Evolutionary conservation across 164 flowering plant species (phyloP).

Genomic region (Macadamia integrifolia): DNA sequence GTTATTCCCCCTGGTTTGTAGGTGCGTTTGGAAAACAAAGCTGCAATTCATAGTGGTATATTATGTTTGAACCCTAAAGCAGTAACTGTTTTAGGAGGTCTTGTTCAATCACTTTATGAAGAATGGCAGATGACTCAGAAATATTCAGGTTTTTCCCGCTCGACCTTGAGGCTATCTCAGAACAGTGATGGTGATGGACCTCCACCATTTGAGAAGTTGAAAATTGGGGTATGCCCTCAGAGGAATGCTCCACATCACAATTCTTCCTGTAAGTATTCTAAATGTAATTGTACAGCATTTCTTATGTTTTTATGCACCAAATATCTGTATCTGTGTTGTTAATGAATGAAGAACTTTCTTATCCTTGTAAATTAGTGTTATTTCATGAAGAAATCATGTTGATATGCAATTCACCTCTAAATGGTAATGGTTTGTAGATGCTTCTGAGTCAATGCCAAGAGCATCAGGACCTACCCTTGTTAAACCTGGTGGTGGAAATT

Average conservation of each 20-base stretch:
- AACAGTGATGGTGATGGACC: constrained; percentile 55
- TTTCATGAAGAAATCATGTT: too few relatives aligned
- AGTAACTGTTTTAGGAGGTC: constrained; percentile 66
- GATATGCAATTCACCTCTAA: not conserved
- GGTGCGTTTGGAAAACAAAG: constrained; percentile 69
- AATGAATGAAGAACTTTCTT: too few relatives aligned
- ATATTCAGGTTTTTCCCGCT: constrained; percentile 70
- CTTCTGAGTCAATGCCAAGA: constrained; percentile 21
- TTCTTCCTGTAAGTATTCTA: constrained; percentile 30
- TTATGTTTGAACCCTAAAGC: constrained; percentile 58
- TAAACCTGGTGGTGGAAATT: constrained; percentile 13
- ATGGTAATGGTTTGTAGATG: constrained; percentile 28
- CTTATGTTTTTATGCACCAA: not conserved
- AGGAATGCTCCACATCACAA: constrained; percentile 22
- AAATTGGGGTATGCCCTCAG: constrained; percentile 34
- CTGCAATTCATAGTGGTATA: constrained; percentile 50
- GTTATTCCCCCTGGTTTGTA: constrained; percentile 21
- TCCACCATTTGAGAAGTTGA: constrained; percentile 83
- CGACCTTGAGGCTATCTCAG: constrained; percentile 32
- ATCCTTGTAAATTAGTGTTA: too few relatives aligned
- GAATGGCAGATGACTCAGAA: constrained; percentile 89
- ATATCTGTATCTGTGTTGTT: not conserved
- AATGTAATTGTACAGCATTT: not conserved
- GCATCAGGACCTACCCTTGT: constrained; percentile 10
- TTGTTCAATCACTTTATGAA: constrained; percentile 73